phyloP scores from a whole-genome alignment of 1,139 yeast species.

The Kodamaea sp. region DNA sequence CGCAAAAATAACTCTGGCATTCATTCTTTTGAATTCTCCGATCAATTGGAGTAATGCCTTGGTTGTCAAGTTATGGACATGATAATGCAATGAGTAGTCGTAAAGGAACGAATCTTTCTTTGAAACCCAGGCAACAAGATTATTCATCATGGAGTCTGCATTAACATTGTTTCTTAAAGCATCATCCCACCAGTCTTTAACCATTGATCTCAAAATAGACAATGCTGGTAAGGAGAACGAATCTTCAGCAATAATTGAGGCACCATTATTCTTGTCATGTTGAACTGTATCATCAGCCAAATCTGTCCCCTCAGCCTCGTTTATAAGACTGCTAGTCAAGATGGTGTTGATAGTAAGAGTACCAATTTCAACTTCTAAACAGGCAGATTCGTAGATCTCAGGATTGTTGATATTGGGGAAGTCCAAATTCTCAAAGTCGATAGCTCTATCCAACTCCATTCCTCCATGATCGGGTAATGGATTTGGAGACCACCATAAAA shows the following conservation, averaged over 20 bases:
- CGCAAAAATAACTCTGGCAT: constrained; percentile 78
- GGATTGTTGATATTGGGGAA: constrained; percentile 78
- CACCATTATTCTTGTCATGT: constrained; percentile 44
- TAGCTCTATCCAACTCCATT: constrained; percentile 58
- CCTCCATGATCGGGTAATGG: constrained; percentile 91
- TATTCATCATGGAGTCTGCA: constrained; percentile 85
- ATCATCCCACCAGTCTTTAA: constrained; percentile 93
- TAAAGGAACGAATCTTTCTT: constrained; percentile 70
- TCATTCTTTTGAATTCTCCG: constrained; percentile 77
- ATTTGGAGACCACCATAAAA: constrained; percentile 90
- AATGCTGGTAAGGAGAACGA: constrained; percentile 82
- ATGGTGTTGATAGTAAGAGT: constrained; percentile 85
- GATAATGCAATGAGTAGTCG: constrained; percentile 80
- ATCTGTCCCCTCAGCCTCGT: constrained; percentile 90
- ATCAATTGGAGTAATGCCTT: constrained; percentile 81
- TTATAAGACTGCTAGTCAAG: constrained; percentile 77
- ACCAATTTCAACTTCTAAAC: constrained; percentile 76
- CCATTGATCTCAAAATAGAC: constrained; percentile 66
- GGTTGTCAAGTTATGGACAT: constrained; percentile 82
- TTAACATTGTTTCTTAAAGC: constrained; percentile 67
- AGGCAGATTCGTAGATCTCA: constrained; percentile 75
- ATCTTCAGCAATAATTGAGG: constrained; percentile 65
- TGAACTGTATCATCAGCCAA: constrained; percentile 57
- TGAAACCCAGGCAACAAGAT: constrained; percentile 87
- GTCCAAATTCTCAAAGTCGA: constrained; percentile 60